Evolutionary conservation across 257 asterid genomes (phyloP).

Genomic region (Datura wrightii): DNA sequence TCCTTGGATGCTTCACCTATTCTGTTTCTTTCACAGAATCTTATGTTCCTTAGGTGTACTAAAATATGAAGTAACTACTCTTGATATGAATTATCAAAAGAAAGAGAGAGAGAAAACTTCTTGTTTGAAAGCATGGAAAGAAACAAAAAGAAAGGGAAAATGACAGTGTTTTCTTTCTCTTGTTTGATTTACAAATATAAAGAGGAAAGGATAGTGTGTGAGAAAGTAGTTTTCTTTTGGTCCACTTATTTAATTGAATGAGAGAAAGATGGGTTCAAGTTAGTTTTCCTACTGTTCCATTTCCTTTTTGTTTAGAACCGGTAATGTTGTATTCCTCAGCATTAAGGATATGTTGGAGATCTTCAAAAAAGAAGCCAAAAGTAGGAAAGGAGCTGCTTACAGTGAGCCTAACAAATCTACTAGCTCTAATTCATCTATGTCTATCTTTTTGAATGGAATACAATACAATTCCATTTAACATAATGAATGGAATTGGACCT

Average conservation of each 20-base stretch:
- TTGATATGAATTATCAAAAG: background rate
- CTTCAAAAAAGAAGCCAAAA: no score
- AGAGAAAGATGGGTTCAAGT: background rate
- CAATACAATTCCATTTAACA: no score
- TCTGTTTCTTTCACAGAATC: background rate
- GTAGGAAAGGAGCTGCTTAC: no score
- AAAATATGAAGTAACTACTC: background rate
- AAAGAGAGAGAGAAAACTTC: constrained; percentile 6
- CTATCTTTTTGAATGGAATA: no score
- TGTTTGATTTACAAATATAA: background rate
- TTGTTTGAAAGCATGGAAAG: constrained; percentile 10
- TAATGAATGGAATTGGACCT: no score
- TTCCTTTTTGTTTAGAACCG: background rate
- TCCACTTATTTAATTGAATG: background rate
- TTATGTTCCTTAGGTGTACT: background rate
- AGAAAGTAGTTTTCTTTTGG: background rate
- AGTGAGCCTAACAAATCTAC: no score
- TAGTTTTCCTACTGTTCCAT: background rate
- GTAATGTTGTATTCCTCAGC: no score
- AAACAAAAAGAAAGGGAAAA: background rate
- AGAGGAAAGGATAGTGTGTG: background rate
- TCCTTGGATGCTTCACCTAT: background rate
- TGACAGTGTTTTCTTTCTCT: background rate
- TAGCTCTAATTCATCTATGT: no score
- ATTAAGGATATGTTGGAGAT: no score